phyloP scores from a whole-genome alignment of 331 rosid genomes.

The Erythrophleum ivorense region DNA sequence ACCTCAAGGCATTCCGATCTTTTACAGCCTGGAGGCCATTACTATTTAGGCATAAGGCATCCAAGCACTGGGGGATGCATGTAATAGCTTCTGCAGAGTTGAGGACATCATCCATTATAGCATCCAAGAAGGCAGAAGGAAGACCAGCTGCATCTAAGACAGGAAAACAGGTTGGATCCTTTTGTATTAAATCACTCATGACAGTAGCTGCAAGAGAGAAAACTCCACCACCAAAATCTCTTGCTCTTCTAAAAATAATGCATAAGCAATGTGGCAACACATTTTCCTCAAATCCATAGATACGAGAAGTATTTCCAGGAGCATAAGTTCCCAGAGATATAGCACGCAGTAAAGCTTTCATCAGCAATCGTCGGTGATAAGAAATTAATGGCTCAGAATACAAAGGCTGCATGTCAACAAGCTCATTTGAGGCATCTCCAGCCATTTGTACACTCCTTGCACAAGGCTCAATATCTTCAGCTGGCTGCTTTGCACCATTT shows the following conservation, averaged over 20 bases:
- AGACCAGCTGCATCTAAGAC: slow-evolving; percentile 90
- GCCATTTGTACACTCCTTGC: slow-evolving; percentile 57
- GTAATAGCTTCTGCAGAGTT: slow-evolving; percentile 94
- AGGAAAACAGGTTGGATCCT: slow-evolving; percentile 97
- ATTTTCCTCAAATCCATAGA: slow-evolving; percentile 92
- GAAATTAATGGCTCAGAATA: slow-evolving; percentile 86
- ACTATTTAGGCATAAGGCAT: slow-evolving; percentile 88
- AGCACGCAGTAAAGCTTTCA: slow-evolving; percentile 95
- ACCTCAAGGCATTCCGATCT: slow-evolving; percentile 85
- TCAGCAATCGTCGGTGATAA: slow-evolving; percentile 77
- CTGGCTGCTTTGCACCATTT: slow-evolving; percentile 71
- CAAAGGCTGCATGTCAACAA: slow-evolving; percentile 73
- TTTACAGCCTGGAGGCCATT: slow-evolving; percentile 89
- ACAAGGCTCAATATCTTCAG: slow-evolving; percentile 57
- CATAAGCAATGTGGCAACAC: slow-evolving; percentile 84
- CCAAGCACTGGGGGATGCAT: slow-evolving; percentile 96
- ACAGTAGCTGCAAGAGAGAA: slow-evolving; percentile 97
- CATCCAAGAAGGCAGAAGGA: slow-evolving; percentile 91
- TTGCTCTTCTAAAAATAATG: slow-evolving; percentile 80
- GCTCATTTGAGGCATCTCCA: slow-evolving; percentile 59
- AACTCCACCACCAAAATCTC: slow-evolving; percentile 97
- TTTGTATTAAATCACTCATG: slow-evolving; percentile 96
- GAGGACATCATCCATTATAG: slow-evolving; percentile 92
- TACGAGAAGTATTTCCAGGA: slow-evolving; percentile 84
- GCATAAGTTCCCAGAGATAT: slow-evolving; percentile 95